Percentiles rank a stretch among this genome's conserved stretches.
These are phyloP conservation scores for Euphorbia celastroides DNA, from an alignment of 441 rosid species.

Conservation along the genomic window DNA sequence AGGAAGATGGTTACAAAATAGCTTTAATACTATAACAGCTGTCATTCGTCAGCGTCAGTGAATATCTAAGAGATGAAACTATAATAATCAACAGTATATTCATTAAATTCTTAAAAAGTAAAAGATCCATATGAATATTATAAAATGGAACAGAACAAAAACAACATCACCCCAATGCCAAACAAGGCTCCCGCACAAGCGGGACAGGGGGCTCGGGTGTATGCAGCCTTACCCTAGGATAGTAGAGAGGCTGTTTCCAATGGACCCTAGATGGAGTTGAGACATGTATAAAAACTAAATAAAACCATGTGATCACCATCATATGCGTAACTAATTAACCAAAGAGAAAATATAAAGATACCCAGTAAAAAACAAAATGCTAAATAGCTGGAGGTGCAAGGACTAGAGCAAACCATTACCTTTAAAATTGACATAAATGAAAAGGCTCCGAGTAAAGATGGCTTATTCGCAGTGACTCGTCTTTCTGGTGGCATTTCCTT, in stretches of 20 bases:
- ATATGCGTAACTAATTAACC: not conserved
- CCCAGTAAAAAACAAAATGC: not conserved
- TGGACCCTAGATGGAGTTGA: too few relatives aligned
- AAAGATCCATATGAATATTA: not conserved
- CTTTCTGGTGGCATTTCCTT: constrained; percentile 68
- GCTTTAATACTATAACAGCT: not conserved
- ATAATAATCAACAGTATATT: not conserved
- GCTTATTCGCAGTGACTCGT: constrained; percentile 41
- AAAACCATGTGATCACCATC: not conserved
- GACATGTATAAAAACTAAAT: not conserved
- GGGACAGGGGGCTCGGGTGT: too few relatives aligned
- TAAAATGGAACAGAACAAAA: too few relatives aligned
- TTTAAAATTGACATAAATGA: constrained; percentile 60
- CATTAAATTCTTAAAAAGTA: not conserved
- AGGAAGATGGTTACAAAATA: not conserved
- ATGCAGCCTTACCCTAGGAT: too few relatives aligned
- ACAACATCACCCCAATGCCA: too few relatives aligned
- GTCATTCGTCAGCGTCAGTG: not conserved
- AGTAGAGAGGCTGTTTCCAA: too few relatives aligned
- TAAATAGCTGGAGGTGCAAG: not conserved
- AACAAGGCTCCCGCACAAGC: too few relatives aligned
- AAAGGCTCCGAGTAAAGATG: constrained; percentile 40
- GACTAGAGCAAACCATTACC: constrained; percentile 35
- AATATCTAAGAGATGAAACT: not conserved
- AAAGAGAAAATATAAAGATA: not conserved